A percentile compares a stretch with the other conserved stretches of the same genome.
phyloP scores from a whole-genome alignment of 768 basidiomycete genomes.

The Aureoboletus auriporus region DNA sequence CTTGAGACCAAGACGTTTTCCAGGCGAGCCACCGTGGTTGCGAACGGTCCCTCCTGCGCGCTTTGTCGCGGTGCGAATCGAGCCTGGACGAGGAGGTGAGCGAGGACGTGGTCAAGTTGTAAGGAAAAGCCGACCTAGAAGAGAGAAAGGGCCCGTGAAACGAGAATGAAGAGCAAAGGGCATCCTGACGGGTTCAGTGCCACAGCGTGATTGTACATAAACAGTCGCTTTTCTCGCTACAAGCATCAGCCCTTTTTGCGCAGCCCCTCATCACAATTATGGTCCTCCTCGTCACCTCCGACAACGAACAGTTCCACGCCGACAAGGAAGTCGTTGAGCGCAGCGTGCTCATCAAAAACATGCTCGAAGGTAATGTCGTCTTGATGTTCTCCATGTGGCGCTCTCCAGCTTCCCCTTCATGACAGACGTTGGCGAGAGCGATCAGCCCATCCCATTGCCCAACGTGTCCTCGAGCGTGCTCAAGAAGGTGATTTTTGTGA shows the following conservation, averaged over 20 bases:
- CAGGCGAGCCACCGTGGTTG: slow-evolving; percentile 91
- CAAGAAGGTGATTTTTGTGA: slow-evolving; percentile 64
- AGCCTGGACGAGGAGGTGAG: slow-evolving; percentile 35
- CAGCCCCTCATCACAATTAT: slow-evolving; percentile 37
- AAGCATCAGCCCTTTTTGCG: neutral
- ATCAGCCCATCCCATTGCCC: slow-evolving; percentile 91
- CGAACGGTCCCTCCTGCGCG: slow-evolving; percentile 91
- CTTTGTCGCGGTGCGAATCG: slow-evolving; percentile 93
- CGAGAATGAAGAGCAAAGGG: slow-evolving; percentile 38
- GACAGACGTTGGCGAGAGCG: slow-evolving; percentile 89
- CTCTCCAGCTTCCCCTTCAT: neutral
- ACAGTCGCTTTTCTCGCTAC: neutral
- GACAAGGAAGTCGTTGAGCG: slow-evolving; percentile 95
- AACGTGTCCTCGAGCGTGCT: slow-evolving; percentile 91
- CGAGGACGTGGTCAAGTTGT: too few species aligned
- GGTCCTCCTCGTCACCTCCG: slow-evolving; percentile 90
- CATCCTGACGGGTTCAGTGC: slow-evolving; percentile 2
- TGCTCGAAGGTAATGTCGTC: slow-evolving; percentile 81
- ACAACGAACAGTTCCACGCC: slow-evolving; percentile 91
- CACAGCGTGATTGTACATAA: slow-evolving; percentile 11
- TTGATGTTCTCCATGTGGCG: neutral
- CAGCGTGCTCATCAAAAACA: slow-evolving; percentile 96
- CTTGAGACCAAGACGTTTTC: slow-evolving; percentile 92
- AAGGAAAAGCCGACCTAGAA: too few species aligned
- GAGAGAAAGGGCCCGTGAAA: slow-evolving; percentile 47